Base-by-base conservation (phyloP, 306 rosid species). In the Gillenia trifoliata region DNA sequence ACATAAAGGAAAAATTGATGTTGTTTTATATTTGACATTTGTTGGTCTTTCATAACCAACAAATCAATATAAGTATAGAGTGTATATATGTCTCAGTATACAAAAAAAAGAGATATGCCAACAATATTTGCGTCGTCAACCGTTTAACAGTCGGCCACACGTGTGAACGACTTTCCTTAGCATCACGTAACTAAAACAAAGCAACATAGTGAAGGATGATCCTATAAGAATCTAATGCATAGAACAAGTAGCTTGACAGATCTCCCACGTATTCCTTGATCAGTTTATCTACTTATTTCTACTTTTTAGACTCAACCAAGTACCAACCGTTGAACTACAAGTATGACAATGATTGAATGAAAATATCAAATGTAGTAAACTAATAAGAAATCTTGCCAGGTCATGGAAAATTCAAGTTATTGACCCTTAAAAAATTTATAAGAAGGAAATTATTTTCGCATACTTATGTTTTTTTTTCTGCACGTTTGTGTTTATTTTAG, bases 231-330 rank as follows among this genome's bases (percentile, higher is more conserved):
- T 52, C 45, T 38, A 31, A 52, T 38, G 36, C 17, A 66, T 4
- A 54, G 85, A 78, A 80, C 77, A 80, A 65, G 61, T 82, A 45
- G 80, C 72, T 75, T 74, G 76, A 66, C 74, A 49, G 29, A 66
- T n/a, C n/a, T n/a, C n/a, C n/a, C n/a, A n/a, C n/a, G n/a, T n/a
- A n/a, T n/a, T n/a, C n/a, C n/a, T n/a, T n/a, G n/a, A n/a, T n/a
- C n/a, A n/a, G n/a, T n/a, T n/a, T n/a, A n/a, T n/a, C n/a, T n/a
- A n/a, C n/a, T n/a, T n/a, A n/a, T n/a, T n/a, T n/a, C n/a, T n/a
- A n/a, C n/a, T n/a, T 56, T 55, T 56, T 61, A 28, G 65, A 19
- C 36, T 65, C 23, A 16, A 47, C 5, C 41, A 52, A 50, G 59
- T 11, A 70, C 55, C 55, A 36, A n/a, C 34, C 9, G 74, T 49